Evolutionary conservation across 1,284 basidiomycete genomes (phyloP), one percentile per base, ranked within the genome.

Genomic region (Melampsora americana): DNA sequence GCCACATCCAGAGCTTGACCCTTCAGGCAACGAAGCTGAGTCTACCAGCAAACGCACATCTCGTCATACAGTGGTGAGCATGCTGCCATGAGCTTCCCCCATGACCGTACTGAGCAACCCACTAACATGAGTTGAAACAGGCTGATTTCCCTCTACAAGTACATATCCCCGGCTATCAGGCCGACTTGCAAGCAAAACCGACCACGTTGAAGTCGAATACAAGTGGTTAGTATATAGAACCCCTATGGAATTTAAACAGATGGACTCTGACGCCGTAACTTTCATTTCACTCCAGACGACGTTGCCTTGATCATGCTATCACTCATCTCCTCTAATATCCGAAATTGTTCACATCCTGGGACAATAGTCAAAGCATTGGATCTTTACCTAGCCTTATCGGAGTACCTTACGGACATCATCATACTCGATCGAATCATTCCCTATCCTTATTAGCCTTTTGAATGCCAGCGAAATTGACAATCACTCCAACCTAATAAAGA

Each of bases 341-440:
- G 96, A 53, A 95, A 94, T 80, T 95, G 92, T 80, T 85, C 87
- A 16, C 86, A 93, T 2, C 92, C 96, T 0, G 92, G 90, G 44
- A 93, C 93, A 7, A 92, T 94, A 82, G 84, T 93, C 35, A 90
- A 89, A 50, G 92, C 91, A 0, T 84, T 99, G 66, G 93, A 97
- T 79, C 86, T 97, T 12, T 90, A 97, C 75, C 86, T 97, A 23
- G 92, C 92, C 1, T 86, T 98, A 5, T 88, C 89, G 3, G 87
- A 88, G 1, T 90, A 92, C 81, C 86, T 99, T 44, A 92, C 91
- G 0, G 96, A 99, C 81, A 95, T 98, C 82, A 93, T 93, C 18
- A 95, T 95, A 82, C 85, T 99, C 64, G 96, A 99, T 82, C 89
- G 95, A 3, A 89, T 98, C 83, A 86, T 97, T 1, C 96, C 96